Conservation (phyloP, 2,329 filamentous ascomycete genomes). For the Pezicula carpinea region DNA sequence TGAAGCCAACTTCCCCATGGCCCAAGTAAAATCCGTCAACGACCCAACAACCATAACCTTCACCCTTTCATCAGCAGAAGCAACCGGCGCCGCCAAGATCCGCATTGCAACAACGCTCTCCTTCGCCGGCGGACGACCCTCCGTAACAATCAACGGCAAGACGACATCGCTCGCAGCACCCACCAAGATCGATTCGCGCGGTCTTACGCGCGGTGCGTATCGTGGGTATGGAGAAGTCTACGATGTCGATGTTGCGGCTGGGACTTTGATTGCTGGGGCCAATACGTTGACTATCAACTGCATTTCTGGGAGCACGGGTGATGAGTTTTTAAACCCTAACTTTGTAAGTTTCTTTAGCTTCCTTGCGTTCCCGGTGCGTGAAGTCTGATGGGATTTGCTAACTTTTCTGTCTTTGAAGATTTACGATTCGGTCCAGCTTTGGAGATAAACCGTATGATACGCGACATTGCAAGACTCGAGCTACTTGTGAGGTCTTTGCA, state of each 20-base stretch:
- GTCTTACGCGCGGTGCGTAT: conserved; percentile 62
- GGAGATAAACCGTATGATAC: too few relatives aligned
- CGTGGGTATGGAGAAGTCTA: conserved; percentile 61
- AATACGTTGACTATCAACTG: conserved; percentile 40
- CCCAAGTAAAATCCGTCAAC: conserved; percentile 57
- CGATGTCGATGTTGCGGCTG: conserved; percentile 53
- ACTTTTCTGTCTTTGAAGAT: too few relatives aligned
- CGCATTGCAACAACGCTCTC: conserved; percentile 61
- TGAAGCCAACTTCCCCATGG: conserved; percentile 60
- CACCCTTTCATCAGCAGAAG: conserved; percentile 41
- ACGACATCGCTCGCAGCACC: conserved; percentile 47
- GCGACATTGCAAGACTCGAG: too few relatives aligned
- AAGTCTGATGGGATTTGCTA: too few relatives aligned
- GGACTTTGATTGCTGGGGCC: conserved; percentile 51
- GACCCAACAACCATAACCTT: conserved; percentile 57
- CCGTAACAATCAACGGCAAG: conserved; percentile 52
- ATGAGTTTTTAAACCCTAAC: too few relatives aligned
- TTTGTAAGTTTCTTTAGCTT: too few relatives aligned
- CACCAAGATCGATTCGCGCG: conserved; percentile 58
- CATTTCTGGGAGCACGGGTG: too few relatives aligned
- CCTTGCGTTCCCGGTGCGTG: too few relatives aligned
- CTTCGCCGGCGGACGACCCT: conserved; percentile 55
- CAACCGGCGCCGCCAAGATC: conserved; percentile 50
- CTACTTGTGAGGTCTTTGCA: too few relatives aligned
- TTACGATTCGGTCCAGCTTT: too few relatives aligned